Conservation (phyloP, 2,329 filamentous ascomycete species). For the Aaosphaeria pasadenensis region DNA sequence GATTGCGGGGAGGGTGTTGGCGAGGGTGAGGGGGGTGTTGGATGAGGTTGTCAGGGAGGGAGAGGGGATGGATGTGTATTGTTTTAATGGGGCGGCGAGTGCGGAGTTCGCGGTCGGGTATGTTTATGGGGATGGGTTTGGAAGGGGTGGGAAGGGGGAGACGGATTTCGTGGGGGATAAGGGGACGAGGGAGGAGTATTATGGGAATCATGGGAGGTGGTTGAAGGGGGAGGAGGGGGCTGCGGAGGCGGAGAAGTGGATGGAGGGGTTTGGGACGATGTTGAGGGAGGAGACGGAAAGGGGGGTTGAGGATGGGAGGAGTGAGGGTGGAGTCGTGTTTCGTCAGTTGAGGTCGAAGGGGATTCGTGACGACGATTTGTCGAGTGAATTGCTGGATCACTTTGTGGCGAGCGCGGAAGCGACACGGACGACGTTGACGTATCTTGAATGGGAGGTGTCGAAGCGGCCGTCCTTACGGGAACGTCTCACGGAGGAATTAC, state of each 20-base stretch:
- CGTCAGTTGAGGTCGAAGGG: constrained; percentile 10
- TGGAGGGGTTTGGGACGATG: constrained; percentile 58
- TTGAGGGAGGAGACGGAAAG: no score
- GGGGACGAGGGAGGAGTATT: constrained; percentile 55
- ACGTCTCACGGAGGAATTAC: constrained; percentile 38
- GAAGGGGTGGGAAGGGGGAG: constrained; percentile 51
- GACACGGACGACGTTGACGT: constrained; percentile 63
- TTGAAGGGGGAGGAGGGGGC: constrained; percentile 38
- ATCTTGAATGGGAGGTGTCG: constrained; percentile 54
- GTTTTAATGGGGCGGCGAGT: constrained; percentile 61
- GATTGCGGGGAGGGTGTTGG: not conserved
- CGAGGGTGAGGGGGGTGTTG: constrained; percentile 30
- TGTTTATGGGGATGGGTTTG: constrained; percentile 47
- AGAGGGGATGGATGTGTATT: constrained; percentile 54
- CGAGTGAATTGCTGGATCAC: constrained; percentile 71
- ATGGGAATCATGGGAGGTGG: constrained; percentile 34
- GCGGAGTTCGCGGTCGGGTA: constrained; percentile 74
- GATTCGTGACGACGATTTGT: constrained; percentile 51
- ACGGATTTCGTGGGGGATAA: constrained; percentile 60
- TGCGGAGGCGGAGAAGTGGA: constrained; percentile 59
- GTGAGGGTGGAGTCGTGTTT: constrained; percentile 25
- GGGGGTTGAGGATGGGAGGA: constrained; percentile 20
- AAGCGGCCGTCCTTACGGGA: constrained; percentile 22
- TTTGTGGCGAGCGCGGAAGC: constrained; percentile 73
- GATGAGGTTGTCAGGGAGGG: constrained; percentile 51